Evolutionary conservation across 2,329 filamentous ascomycete genomes (phyloP), one percentile per base, ranked within the genome.

Genomic region (Fusarium sp.): DNA sequence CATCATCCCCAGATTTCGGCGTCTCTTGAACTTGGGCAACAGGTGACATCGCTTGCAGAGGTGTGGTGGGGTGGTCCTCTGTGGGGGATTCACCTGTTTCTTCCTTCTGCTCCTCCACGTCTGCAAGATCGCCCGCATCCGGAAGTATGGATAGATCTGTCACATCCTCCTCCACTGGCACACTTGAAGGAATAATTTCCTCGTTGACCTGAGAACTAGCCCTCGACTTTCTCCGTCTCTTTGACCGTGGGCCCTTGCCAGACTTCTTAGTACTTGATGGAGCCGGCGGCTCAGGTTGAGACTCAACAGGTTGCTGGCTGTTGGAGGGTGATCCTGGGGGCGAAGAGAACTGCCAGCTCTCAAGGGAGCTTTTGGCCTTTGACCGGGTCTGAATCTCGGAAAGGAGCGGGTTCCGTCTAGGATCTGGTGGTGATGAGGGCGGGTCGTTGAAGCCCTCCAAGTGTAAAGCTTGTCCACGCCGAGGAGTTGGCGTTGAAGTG

Each of bases 401-500:
- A 7, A 87, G 77, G 6, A 90, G 81, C 14, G 87, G 85, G 64
- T 87, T 89, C 10, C 85, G 84, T 59, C 88, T 85, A 0, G 87
- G 85, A 65, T 89, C 85, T 1, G 88, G 89, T 6, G 90, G 89
- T 1, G 90, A 91, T 7, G 89, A 91, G 11, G 89, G 87, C 5
- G 87, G 85, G 59, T 90, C 89, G 3, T 84, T 85, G 77, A 86
- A 82, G 56, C 85, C 86, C n/a, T 85, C 82, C 42, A 90, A 81
- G 3, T 83, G 78, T n/a, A 87, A 68, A 5, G 85, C 78, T 71
- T 89, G 87, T 24, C 87, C 88, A 36, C 89, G 87, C 55, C 88
- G 84, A 6, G 88, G 90, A 1, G 90, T 92, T 1, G 90, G 90
- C 0, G 90, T 92, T 8, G 87, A 90, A 22, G 85, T 87, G 36